Base-by-base conservation (phyloP, 2,329 filamentous ascomycete genomes). In the Neopestalotiopsis sp. region DNA sequence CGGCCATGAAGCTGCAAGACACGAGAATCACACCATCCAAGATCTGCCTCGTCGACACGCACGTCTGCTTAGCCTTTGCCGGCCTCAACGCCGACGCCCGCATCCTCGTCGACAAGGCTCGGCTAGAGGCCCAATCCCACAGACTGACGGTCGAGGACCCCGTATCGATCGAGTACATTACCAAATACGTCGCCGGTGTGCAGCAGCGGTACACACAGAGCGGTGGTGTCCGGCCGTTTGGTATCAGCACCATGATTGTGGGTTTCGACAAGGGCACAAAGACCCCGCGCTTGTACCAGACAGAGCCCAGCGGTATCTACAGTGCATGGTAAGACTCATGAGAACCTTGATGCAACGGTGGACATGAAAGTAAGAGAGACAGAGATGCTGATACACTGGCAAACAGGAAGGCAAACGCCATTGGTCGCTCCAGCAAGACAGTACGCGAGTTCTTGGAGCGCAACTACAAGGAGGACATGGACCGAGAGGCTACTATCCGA, bases 171-270 rank as follows among this genome's bases (percentile, higher is more conserved):
- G 96, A 99, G 85, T 99, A 99, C 88, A 98, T 99, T 80, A 98
- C 96, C 78, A 98, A 99, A 87, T 97, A 98, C 79, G 92, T 99
- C 72, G 96, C 96, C 67, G 94, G 95, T 68, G 96, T 99, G 75
- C 96, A 99, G 87, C 96, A 99, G 87, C 91, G 94, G 82, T 99
- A 99, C 88, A 99, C 96, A 62, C 96, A 99, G 87, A 97, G 94
- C 78, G 96, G 96, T 85, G 96, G 96, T 88, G 96, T 99, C 66
- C 88, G 96, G 78, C 96, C 96, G n/a, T 99, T 99, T 79, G 96
- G 96, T 71, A 98, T 99, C 81, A 98, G 94, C 86, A 98, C 95
- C 56, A 87, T 99, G 80, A 94, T 99, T 76, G 95, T 99, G 71
- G 96, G 96, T n/a, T 99, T 99, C 79, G 96, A 99, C 85, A 93